Conservation (phyloP, 164 flowering plant species). For the Macadamia tetraphylla region DNA sequence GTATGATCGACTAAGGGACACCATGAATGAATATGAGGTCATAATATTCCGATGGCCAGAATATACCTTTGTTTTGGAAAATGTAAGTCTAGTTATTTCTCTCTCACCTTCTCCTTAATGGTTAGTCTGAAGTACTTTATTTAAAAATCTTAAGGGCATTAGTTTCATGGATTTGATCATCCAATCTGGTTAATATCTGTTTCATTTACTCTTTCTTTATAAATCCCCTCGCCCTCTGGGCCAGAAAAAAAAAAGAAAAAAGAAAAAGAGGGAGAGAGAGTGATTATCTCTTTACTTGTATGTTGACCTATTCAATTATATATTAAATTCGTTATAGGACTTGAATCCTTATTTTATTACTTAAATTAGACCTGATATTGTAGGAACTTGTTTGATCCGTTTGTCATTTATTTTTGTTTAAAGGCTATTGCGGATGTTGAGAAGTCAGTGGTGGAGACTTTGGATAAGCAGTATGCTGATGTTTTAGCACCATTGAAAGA, state of each 20-base stretch:
- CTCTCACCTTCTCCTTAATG: neutral
- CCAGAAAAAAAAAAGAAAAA: no score
- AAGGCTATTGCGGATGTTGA: constrained; percentile 92
- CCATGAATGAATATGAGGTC: constrained; percentile 69
- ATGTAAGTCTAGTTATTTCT: constrained; percentile 39
- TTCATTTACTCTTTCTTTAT: neutral
- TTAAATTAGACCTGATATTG: neutral
- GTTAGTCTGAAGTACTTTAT: no score
- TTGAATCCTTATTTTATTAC: neutral
- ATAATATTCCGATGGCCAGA: constrained; percentile 97
- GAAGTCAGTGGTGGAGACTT: constrained; percentile 79
- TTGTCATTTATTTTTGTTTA: constrained; percentile 6
- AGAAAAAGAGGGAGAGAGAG: no score
- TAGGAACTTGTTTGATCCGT: constrained; percentile 8
- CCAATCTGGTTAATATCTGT: no score
- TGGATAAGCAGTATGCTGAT: constrained; percentile 90
- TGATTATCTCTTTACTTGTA: no score
- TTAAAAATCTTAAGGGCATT: no score
- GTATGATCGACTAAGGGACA: constrained; percentile 82
- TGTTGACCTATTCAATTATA: no score
- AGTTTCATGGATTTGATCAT: no score
- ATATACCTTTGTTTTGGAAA: constrained; percentile 70
- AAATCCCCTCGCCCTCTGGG: no score
- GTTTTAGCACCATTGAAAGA: constrained; percentile 87
- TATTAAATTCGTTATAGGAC: no score